Percentiles rank a stretch among this genome's conserved stretches.
Conservation (phyloP, 2,329 filamentous ascomycete genomes). For the Aspergillus texensis region DNA sequence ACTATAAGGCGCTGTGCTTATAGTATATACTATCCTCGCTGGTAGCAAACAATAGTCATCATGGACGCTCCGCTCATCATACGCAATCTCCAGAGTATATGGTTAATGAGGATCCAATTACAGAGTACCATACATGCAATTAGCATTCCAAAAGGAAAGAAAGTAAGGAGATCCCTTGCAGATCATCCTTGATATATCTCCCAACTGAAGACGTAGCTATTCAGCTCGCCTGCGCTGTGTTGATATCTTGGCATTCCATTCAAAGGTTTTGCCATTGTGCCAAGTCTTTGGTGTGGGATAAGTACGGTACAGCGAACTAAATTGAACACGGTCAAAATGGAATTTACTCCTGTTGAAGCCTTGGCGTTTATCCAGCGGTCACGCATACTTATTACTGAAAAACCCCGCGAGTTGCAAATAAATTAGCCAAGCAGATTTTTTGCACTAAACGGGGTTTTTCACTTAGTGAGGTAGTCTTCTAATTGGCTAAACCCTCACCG, state of each 20-base stretch:
- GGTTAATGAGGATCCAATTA: background rate
- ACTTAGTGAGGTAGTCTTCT: no score
- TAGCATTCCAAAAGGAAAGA: background rate
- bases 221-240: background rate
- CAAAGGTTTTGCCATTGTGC: no score
- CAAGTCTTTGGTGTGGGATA: background rate
- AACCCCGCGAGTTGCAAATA: no score
- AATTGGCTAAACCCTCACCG: no score
- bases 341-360: background rate
- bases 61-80: background rate
- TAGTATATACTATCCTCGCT: no score
- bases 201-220: background rate
- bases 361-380: background rate
- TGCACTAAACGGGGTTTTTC: no score
- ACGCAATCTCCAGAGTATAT: background rate
- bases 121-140: background rate
- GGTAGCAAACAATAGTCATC: no score
- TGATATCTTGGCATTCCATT: background rate
- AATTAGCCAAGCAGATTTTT: no score
- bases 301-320: background rate
- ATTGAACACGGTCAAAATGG: background rate
- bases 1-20: background rate
- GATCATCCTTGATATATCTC: conserved; percentile 8
- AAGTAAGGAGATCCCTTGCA: conserved; percentile 5
- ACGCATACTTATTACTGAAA: background rate